Percentiles rank a stretch among this genome's conserved stretches.
These are phyloP conservation scores for Metarhizium sp. DNA, from an alignment of 2,329 filamentous ascomycete genomes.

Conservation along the genomic window DNA sequence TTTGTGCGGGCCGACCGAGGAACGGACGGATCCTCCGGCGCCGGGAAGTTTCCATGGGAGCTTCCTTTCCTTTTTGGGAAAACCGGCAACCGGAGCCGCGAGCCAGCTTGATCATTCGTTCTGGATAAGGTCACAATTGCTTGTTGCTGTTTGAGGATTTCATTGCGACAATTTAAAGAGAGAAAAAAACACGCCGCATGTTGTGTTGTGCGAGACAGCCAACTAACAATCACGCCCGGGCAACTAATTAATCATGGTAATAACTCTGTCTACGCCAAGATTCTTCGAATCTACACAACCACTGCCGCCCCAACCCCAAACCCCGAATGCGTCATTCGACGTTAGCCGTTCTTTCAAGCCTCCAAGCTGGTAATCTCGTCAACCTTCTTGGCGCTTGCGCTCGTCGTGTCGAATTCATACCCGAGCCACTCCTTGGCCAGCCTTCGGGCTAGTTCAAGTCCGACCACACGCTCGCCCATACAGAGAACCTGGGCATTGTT, in stretches of 20 bases:
- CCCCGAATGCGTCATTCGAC: neutral
- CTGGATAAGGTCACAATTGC: too few species aligned
- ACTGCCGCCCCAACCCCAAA: neutral
- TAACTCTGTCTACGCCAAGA: too few species aligned
- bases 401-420: conserved; percentile 64
- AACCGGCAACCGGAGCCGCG: neutral
- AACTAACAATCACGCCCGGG: too few species aligned
- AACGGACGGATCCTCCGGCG: neutral
- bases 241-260: too few species aligned
- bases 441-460: conserved; percentile 68
- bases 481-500: conserved; percentile 85
- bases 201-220: too few species aligned
- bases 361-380: conserved; percentile 32
- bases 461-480: conserved; percentile 76
- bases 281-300: neutral
- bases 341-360: conserved; percentile 6
- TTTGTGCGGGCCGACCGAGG: neutral
- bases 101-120: too few species aligned
- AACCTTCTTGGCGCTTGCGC: conserved; percentile 35
- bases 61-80: conserved; percentile 8
- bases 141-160: too few species aligned
- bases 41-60: neutral
- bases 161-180: too few species aligned
- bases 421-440: conserved; percentile 74
- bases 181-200: too few species aligned